Evolutionary conservation across 495 filamentous ascomycete species (phyloP).

Genomic region (Clavariopsis aquatica): DNA sequence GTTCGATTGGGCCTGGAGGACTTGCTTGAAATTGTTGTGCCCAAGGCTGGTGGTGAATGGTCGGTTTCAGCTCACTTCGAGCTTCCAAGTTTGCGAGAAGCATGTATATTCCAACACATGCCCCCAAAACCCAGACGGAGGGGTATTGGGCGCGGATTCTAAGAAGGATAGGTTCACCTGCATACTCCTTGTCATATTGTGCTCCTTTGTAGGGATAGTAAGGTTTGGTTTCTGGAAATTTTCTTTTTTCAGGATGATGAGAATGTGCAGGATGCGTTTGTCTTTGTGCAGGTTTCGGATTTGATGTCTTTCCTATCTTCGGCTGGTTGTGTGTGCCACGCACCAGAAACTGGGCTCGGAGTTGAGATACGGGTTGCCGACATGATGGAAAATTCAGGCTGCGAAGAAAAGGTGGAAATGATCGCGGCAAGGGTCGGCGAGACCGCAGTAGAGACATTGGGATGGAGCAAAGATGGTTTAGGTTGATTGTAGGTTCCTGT

Average conservation of each 20-base stretch:
- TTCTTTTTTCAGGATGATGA: background rate
- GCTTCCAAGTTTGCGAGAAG: conserved; percentile 20
- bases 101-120: conserved; percentile 6
- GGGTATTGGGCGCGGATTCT: background rate
- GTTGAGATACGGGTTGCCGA: background rate
- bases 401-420: background rate
- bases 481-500: too few relatives aligned
- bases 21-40: background rate
- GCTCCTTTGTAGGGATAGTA: background rate
- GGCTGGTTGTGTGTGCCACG: background rate
- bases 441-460: background rate
- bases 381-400: background rate
- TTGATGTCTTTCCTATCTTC: background rate
- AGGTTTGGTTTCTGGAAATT: background rate
- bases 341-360: background rate
- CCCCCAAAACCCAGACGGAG: conserved; percentile 1
- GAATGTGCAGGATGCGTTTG: too few relatives aligned
- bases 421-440: background rate
- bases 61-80: conserved; percentile 2
- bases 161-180: background rate
- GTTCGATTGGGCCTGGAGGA: conserved; percentile 1
- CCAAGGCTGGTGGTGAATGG: background rate
- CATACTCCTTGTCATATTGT: background rate
- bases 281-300: background rate
- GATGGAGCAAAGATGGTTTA: background rate